A percentile compares a stretch with the other conserved stretches of the same genome.
phyloP scores from a whole-genome alignment of 1,284 basidiomycete genomes.

The Ganoderma leucocontextum region DNA sequence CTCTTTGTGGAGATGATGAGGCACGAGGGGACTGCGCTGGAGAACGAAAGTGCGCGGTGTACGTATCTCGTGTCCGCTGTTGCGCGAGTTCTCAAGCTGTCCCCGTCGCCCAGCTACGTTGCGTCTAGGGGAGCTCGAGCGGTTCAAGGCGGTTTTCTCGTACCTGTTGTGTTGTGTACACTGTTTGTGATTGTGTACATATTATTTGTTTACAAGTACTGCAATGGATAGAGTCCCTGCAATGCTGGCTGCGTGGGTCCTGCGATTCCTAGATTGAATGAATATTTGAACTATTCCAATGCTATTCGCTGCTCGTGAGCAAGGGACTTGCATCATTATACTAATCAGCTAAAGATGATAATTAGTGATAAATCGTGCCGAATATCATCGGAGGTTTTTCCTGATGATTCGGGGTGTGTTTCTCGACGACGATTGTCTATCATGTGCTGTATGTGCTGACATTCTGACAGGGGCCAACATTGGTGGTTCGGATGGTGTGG shows the following conservation, averaged over 20 bases:
- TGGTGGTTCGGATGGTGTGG: constrained; percentile 47
- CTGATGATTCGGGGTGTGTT: constrained; percentile 42
- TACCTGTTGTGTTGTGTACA: too few relatives aligned
- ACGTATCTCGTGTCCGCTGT: background rate
- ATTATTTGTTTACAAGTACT: too few relatives aligned
- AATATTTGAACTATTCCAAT: too few relatives aligned
- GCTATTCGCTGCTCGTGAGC: too few relatives aligned
- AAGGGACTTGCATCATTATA: too few relatives aligned
- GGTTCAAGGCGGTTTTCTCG: constrained; percentile 53
- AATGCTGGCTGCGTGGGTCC: too few relatives aligned
- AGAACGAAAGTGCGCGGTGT: constrained; percentile 51
- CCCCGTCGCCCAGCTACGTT: background rate
- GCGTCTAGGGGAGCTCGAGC: constrained; percentile 50
- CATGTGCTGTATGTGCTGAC: constrained; percentile 38
- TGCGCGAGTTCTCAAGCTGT: background rate
- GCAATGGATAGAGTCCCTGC: too few relatives aligned
- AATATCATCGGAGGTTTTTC: too few relatives aligned
- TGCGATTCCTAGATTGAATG: too few relatives aligned
- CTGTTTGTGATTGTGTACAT: too few relatives aligned
- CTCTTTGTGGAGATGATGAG: constrained; percentile 49
- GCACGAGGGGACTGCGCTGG: constrained; percentile 39
- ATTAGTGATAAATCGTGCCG: too few relatives aligned
- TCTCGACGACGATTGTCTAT: background rate
- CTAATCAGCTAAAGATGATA: too few relatives aligned
- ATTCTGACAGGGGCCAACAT: constrained; percentile 36